Evolutionary conservation across 257 asterid genomes (phyloP).

Genomic region (Capsicum chinense): DNA sequence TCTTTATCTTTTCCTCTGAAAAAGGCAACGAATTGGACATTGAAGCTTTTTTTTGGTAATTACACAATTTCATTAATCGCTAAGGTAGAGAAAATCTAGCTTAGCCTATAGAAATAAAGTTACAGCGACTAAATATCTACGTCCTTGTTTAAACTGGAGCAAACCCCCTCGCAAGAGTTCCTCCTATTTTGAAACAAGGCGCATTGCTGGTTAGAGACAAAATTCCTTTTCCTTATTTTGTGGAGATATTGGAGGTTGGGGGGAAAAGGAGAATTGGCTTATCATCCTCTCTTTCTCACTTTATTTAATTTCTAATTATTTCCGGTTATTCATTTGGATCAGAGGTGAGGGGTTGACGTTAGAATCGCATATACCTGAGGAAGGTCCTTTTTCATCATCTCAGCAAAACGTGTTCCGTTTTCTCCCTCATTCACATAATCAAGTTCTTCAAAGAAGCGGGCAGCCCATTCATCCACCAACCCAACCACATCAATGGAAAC

Average conservation of each 20-base stretch:
- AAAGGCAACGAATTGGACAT: not conserved
- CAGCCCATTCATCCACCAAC: constrained; percentile 99
- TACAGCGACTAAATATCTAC: not conserved
- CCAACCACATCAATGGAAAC: constrained; percentile 94
- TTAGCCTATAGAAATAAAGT: not conserved
- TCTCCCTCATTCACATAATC: constrained; percentile 97
- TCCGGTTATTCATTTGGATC: not conserved
- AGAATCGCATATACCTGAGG: constrained; percentile 68
- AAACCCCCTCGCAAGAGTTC: not conserved
- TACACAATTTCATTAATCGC: not conserved
- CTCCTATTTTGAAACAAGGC: not conserved
- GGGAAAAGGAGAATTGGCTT: not conserved
- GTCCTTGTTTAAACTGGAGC: not conserved
- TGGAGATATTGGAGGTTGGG: not conserved
- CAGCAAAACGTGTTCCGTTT: constrained; percentile 93
- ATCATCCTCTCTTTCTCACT: not conserved
- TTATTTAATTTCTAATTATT: not conserved
- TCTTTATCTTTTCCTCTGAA: not conserved
- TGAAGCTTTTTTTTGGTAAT: not conserved
- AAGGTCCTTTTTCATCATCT: constrained; percentile 96
- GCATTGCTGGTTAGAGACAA: not conserved
- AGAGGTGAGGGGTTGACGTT: not conserved
- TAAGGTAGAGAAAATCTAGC: not conserved
- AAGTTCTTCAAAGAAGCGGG: constrained; percentile 98
- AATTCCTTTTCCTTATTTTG: not conserved